These are phyloP conservation scores for Alternaria brassicicola DNA, from an alignment of 2,329 filamentous ascomycete species.

Conservation along the genomic window DNA sequence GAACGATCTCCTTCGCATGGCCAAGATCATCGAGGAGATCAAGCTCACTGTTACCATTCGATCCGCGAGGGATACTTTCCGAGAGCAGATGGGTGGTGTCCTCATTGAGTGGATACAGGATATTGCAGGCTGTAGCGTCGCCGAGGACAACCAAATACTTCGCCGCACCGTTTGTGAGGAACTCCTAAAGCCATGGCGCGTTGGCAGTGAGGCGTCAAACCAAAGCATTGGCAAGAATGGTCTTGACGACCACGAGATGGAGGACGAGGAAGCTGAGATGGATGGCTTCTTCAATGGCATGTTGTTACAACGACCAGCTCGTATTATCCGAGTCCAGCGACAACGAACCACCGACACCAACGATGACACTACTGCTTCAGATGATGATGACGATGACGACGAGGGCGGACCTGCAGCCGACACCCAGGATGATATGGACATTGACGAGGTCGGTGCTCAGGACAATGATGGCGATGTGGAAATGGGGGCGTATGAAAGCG, in stretches of 20 bases:
- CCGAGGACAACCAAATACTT: conserved; percentile 77
- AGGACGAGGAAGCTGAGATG: conserved; percentile 58
- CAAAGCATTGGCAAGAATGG: conserved; percentile 76
- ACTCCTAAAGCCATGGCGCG: conserved; percentile 83
- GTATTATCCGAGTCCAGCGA: conserved; percentile 34
- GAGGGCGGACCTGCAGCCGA: conserved; percentile 53
- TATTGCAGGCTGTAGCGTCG: conserved; percentile 86
- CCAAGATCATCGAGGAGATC: conserved; percentile 89
- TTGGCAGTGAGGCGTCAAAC: conserved; percentile 83
- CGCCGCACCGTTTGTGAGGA: conserved; percentile 88
- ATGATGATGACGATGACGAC: conserved; percentile 56
- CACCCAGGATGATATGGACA: conserved; percentile 56
- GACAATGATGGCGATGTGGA: conserved; percentile 58
- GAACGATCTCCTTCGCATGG: conserved; percentile 74
- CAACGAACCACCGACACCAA: conserved; percentile 51
- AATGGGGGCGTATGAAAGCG: conserved; percentile 53
- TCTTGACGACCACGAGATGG: conserved; percentile 78
- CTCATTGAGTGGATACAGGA: conserved; percentile 96
- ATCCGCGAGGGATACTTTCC: conserved; percentile 90
- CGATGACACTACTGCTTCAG: conserved; percentile 49
- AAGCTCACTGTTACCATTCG: conserved; percentile 95
- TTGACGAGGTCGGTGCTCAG: conserved; percentile 52
- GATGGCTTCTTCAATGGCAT: conserved; percentile 36
- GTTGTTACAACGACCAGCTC: conserved; percentile 35
- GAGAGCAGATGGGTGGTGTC: conserved; percentile 98